Evolutionary conservation across 768 basidiomycete genomes (phyloP).

Genomic region (Suillus subaureus): DNA sequence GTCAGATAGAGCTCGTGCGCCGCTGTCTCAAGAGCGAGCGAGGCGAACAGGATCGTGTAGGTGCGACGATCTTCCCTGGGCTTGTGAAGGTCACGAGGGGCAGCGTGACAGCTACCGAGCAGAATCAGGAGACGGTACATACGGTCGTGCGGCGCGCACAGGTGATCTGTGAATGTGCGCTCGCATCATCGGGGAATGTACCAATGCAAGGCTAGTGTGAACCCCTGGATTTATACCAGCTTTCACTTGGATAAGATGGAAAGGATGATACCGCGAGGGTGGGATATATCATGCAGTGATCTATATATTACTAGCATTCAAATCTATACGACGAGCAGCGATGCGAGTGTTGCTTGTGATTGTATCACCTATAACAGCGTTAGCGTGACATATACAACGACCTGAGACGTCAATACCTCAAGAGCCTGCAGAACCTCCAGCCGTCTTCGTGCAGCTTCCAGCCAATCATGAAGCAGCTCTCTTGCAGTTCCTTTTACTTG

Average conservation of each 20-base stretch:
- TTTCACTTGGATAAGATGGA: conserved; percentile 4
- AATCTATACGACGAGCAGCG: conserved; percentile 70
- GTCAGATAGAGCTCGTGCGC: conserved; percentile 84
- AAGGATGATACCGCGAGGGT: conserved; percentile 17
- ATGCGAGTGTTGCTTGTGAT: conserved; percentile 81
- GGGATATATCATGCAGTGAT: conserved; percentile 20
- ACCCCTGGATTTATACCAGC: neutral
- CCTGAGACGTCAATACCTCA: conserved; percentile 51
- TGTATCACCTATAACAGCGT: conserved; percentile 64
- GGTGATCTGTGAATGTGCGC: conserved; percentile 84
- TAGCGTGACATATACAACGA: conserved; percentile 11
- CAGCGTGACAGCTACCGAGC: conserved; percentile 36
- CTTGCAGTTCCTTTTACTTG: conserved; percentile 84
- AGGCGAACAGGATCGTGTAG: conserved; percentile 74
- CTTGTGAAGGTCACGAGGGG: conserved; percentile 75
- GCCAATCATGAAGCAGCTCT: conserved; percentile 80
- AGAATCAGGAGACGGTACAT: conserved; percentile 53
- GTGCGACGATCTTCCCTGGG: conserved; percentile 86
- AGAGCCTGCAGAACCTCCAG: conserved; percentile 92
- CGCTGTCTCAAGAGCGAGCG: conserved; percentile 76
- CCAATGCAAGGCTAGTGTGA: conserved; percentile 4
- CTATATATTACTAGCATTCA: conserved; percentile 17
- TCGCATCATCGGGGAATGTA: conserved; percentile 31
- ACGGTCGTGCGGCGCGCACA: conserved; percentile 83
- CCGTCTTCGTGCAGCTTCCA: conserved; percentile 83